These are phyloP conservation scores for Lactarius indigo DNA, from an alignment of 768 basidiomycete genomes.

Conservation along the genomic window DNA sequence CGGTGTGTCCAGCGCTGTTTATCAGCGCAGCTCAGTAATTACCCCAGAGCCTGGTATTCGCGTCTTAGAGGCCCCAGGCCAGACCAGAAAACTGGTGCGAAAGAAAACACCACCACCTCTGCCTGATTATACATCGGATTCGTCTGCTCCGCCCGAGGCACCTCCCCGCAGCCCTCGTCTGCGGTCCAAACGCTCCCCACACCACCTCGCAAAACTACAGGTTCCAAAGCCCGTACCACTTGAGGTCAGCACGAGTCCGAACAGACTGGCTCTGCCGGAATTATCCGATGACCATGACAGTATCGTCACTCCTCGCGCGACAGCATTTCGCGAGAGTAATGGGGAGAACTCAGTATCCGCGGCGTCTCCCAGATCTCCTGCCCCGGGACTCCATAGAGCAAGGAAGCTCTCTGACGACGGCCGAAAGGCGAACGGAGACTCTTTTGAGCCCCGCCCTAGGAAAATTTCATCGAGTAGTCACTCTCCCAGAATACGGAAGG, in stretches of 20 bases:
- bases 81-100: slow-evolving; percentile 33
- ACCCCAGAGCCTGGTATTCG: slow-evolving; percentile 29
- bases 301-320: slow-evolving; percentile 54
- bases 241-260: slow-evolving; percentile 37
- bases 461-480: slow-evolving; percentile 31
- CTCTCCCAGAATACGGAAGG: slow-evolving; percentile 30
- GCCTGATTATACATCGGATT: slow-evolving; percentile 48
- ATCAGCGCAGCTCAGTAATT: slow-evolving; percentile 35
- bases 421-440: slow-evolving; percentile 13
- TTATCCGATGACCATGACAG: slow-evolving; percentile 51
- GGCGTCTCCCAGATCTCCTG: slow-evolving; percentile 31
- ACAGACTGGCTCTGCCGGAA: slow-evolving; percentile 45
- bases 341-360: slow-evolving; percentile 33
- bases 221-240: slow-evolving; percentile 33
- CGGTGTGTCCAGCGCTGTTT: slow-evolving; percentile 31
- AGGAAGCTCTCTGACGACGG: slow-evolving; percentile 33
- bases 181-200: slow-evolving; percentile 50
- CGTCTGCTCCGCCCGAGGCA: slow-evolving; percentile 39
- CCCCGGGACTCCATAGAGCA: slow-evolving; percentile 27
- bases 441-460: slow-evolving; percentile 25
- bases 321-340: slow-evolving; percentile 37
- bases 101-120: slow-evolving; percentile 37
- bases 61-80: slow-evolving; percentile 32
- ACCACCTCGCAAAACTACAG: slow-evolving; percentile 47
- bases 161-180: slow-evolving; percentile 41